Conservation (phyloP, 345 rosid species). For the Linum usitatissimum region DNA sequence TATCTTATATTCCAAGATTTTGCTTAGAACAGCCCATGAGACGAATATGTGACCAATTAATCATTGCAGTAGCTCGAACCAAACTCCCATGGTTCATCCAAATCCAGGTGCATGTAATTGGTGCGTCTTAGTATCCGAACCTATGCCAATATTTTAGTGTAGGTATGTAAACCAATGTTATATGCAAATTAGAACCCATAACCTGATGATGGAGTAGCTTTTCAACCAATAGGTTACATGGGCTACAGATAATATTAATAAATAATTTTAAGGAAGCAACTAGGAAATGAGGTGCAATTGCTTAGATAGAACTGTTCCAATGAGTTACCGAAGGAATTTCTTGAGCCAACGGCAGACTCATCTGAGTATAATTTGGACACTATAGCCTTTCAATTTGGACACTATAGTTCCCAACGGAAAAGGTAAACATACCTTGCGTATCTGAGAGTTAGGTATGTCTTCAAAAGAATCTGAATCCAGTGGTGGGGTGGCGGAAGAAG, state of each 20-base stretch:
- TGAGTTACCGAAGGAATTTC: not conserved
- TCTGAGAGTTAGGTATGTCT: conserved; percentile 89
- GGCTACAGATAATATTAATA: too few relatives aligned
- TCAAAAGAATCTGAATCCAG: conserved; percentile 50
- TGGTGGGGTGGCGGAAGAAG: conserved; percentile 25
- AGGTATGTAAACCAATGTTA: too few relatives aligned
- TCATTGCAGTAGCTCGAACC: not conserved
- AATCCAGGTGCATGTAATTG: too few relatives aligned
- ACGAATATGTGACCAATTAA: not conserved
- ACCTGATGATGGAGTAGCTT: too few relatives aligned
- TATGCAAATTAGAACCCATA: too few relatives aligned
- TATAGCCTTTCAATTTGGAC: not conserved
- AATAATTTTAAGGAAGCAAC: too few relatives aligned
- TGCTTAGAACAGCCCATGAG: not conserved
- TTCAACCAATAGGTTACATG: too few relatives aligned
- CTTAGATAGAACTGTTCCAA: not conserved
- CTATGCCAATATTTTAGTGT: too few relatives aligned
- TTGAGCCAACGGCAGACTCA: not conserved
- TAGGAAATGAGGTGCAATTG: not conserved
- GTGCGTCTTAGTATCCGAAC: too few relatives aligned
- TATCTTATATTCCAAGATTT: not conserved
- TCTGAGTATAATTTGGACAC: not conserved
- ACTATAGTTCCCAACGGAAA: not conserved
- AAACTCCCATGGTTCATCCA: too few relatives aligned
- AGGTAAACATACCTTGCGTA: conserved; percentile 63